Evolutionary conservation across 192 early-diverging fungal genomes (phyloP), one percentile per base, ranked within the genome.

Genomic region (Pilaira anomala): DNA sequence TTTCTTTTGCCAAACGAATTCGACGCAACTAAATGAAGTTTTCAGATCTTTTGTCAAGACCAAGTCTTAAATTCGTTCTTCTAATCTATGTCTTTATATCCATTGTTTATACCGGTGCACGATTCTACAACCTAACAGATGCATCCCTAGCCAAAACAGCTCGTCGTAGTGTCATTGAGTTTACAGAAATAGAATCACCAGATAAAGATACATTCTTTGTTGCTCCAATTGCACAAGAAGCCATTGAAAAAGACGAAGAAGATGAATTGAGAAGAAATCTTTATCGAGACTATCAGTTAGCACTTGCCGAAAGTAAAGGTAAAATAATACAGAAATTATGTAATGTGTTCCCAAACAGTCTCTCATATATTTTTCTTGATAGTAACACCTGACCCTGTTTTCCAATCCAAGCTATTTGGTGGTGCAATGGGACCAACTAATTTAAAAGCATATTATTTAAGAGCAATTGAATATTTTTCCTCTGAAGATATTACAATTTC

Each of bases 401-500:
- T 76, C 48, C 48, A 75, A 52, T 79, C 79, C 24, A 84, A 84
- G 61, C 56, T 77, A 1, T 84, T 78, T 57, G 68, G 72, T 29
- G 73, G 72, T 25, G 62, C 79, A 1, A 76, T 82, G 75, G 78
- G 78, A 40, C 72, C 73, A 13, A 72, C 76, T 19, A 69, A 82
- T 26, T 76, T 84, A 28, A 68, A 72, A 8, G 76, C 83, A n/a
- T 84, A 78, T 60, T 81, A 80, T 61, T 80, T 71, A 49, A 67
- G 66, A 33, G 79, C 81, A 1, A 54, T 71, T 42, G 42, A 64
- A 18, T 16, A 55, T 16, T 71, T 71, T 60, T 50, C 72, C 18
- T 60, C 67, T 25, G 71, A 80, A 30, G 83, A 80, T 24, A 80
- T 84, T 24, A 80, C 83, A 2, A 79, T 84, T 44, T 74, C 76